These are phyloP conservation scores for Malus fusca DNA, from an alignment of 306 rosid species.

Conservation along the genomic window DNA sequence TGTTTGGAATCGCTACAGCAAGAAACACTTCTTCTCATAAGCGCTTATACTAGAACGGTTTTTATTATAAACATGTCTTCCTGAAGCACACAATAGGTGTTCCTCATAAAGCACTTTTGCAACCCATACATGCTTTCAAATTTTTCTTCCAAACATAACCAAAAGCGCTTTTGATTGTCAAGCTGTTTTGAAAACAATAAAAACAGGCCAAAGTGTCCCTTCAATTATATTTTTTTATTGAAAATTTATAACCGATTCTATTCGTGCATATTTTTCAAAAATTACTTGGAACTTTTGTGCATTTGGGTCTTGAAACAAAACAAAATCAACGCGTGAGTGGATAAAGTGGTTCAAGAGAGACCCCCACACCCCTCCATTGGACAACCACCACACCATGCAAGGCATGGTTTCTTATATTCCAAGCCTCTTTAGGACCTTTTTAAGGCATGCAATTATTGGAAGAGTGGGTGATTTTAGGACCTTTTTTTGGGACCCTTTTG, in stretches of 20 bases:
- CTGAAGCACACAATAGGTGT: not conserved
- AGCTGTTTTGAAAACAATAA: not conserved
- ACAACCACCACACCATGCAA: slow-evolving; percentile 6
- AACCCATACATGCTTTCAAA: not conserved
- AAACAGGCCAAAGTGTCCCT: not conserved
- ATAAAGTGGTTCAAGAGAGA: slow-evolving; percentile 21
- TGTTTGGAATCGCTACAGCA: not conserved
- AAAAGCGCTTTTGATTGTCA: not conserved
- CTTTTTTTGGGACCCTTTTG: not conserved
- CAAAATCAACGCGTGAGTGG: not conserved
- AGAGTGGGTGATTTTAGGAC: slow-evolving; percentile 1
- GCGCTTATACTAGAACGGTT: not conserved
- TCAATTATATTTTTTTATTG: no score
- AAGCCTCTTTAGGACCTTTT: not conserved
- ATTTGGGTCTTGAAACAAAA: slow-evolving; percentile 11
- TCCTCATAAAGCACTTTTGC: not conserved
- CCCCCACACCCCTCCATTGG: slow-evolving; percentile 5
- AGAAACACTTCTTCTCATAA: not conserved
- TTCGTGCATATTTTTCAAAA: no score
- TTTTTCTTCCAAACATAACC: not conserved
- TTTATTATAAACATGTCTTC: not conserved
- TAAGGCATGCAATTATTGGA: slow-evolving; percentile 2
- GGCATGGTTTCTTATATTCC: slow-evolving; percentile 1
- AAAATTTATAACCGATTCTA: no score
- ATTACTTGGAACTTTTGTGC: not conserved